These are phyloP conservation scores for Anthostomella pinea DNA, from an alignment of 2,329 filamentous ascomycete genomes.

Conservation along the genomic window DNA sequence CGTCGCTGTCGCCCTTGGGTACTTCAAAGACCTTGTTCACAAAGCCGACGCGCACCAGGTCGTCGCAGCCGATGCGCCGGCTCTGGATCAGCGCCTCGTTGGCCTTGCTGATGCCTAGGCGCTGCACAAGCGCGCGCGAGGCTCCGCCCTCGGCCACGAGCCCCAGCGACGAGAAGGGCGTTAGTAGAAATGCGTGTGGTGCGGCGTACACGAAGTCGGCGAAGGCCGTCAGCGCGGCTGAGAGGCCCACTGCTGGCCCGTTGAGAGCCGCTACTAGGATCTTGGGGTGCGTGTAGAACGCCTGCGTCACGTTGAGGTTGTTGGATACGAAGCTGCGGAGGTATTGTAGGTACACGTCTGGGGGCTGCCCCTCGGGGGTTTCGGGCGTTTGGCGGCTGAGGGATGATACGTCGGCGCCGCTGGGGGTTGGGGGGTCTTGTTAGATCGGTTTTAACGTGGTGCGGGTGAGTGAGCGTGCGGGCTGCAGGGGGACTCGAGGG, in stretches of 20 bases:
- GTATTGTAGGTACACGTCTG: conserved; percentile 49
- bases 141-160: conserved; percentile 87
- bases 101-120: conserved; percentile 76
- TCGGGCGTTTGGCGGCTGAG: conserved; percentile 1
- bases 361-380: neutral
- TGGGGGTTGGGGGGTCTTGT: conserved; percentile 3
- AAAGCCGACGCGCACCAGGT: conserved; percentile 74
- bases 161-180: conserved; percentile 86
- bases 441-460: too few species aligned
- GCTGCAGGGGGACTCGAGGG: too few species aligned
- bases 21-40: conserved; percentile 77
- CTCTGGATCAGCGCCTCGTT: conserved; percentile 95
- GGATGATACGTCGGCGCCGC: conserved; percentile 20
- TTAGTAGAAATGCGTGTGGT: conserved; percentile 80
- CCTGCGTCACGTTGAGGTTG: conserved; percentile 86
- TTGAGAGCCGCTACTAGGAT: conserved; percentile 90
- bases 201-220: conserved; percentile 91
- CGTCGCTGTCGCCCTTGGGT: conserved; percentile 58
- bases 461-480: too few species aligned
- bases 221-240: conserved; percentile 76
- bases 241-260: conserved; percentile 85
- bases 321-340: conserved; percentile 72
- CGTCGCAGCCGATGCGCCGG: conserved; percentile 68
- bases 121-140: conserved; percentile 71
- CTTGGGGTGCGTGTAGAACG: conserved; percentile 92